Conservation (phyloP, 352 stramenopile genomes). For the Phytophthora macrochlamydospora region DNA sequence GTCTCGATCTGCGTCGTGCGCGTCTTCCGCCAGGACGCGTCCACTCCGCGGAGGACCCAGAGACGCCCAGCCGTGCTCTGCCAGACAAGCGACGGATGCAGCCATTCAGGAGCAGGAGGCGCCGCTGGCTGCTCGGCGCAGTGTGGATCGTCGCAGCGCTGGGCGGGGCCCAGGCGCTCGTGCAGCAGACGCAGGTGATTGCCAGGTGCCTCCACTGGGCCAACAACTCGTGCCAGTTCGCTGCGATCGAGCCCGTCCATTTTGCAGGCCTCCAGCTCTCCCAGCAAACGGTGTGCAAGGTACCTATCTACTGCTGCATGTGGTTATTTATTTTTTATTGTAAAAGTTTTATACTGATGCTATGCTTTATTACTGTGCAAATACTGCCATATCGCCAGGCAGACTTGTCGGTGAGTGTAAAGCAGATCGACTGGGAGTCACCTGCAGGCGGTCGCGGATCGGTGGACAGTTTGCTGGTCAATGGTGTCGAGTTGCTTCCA, state of each 20-base stretch:
- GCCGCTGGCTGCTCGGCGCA: conserved; percentile 4
- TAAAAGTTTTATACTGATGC: not conserved
- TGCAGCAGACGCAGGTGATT: conserved; percentile 67
- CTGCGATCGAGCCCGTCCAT: conserved; percentile 48
- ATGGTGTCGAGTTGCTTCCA: conserved; percentile 62
- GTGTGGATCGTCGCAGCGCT: conserved; percentile 5
- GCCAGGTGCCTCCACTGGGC: conserved; percentile 61
- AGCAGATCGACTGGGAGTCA: conserved; percentile 85
- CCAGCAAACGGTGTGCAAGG: conserved; percentile 78
- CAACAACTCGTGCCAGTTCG: conserved; percentile 60
- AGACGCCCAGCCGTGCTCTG: not conserved
- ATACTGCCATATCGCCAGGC: conserved; percentile 40
- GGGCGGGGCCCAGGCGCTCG: conserved; percentile 24
- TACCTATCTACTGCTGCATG: conserved; percentile 20
- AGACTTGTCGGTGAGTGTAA: conserved; percentile 73
- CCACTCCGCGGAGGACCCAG: not conserved
- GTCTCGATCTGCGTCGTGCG: not conserved
- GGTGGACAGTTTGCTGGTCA: conserved; percentile 69
- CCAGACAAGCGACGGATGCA: conserved; percentile 1
- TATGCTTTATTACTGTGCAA: conserved; percentile 2
- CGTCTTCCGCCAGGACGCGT: too few relatives aligned
- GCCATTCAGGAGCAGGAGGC: not conserved
- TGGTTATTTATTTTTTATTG: not conserved
- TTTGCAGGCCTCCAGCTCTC: conserved; percentile 50
- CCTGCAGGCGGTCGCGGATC: conserved; percentile 50